Conservation (phyloP, 148 eudicot genomes). For the Rhododendron ferrugineum region DNA sequence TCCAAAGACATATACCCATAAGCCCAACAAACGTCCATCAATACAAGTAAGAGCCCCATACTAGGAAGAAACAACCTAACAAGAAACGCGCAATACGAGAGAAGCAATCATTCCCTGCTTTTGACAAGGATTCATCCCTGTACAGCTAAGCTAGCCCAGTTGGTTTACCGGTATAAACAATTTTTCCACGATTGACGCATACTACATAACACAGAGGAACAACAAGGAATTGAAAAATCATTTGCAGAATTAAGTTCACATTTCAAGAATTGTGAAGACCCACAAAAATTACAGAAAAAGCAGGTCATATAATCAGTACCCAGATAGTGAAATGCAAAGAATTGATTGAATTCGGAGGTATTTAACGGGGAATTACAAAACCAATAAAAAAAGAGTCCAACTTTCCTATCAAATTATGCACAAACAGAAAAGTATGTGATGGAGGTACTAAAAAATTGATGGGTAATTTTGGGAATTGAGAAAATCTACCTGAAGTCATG, state of each 20-base stretch:
- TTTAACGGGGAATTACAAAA: background rate
- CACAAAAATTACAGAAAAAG: background rate
- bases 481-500: conserved; percentile 15
- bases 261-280: background rate
- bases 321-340: conserved; percentile 9
- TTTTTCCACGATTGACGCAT: background rate
- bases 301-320: background rate
- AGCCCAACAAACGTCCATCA: background rate
- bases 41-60: background rate
- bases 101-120: background rate
- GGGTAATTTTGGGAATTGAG: background rate
- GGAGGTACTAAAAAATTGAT: background rate
- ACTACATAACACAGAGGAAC: background rate
- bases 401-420: background rate
- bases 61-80: background rate
- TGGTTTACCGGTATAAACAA: background rate
- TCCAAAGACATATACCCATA: background rate
- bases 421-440: background rate
- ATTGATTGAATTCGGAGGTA: background rate
- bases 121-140: background rate
- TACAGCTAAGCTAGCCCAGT: background rate
- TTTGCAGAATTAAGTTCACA: background rate
- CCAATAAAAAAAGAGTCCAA: background rate
- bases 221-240: background rate
- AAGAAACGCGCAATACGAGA: background rate